phyloP scores from a whole-genome alignment of 768 basidiomycete species.

The Mycena rosella region DNA sequence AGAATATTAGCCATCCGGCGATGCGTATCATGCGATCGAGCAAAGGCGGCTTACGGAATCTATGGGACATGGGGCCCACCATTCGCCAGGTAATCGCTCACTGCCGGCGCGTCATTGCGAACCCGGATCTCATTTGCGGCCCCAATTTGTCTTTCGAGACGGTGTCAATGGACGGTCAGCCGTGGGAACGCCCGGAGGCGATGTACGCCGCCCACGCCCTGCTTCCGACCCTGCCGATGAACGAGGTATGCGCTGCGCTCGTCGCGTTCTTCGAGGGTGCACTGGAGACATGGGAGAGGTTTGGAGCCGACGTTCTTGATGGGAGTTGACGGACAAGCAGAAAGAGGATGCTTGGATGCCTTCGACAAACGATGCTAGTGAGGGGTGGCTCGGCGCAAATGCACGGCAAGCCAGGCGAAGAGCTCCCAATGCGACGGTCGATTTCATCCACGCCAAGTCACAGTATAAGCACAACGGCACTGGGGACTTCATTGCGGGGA shows the following conservation, averaged over 20 bases:
- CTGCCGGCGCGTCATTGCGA: not conserved
- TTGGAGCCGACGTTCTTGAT: conserved; percentile 17
- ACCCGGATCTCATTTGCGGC: not conserved
- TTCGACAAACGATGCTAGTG: conserved; percentile 23
- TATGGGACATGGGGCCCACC: not conserved
- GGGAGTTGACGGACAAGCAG: not conserved
- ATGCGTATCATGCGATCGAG: not conserved
- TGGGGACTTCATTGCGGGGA: not conserved
- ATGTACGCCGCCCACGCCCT: conserved; percentile 15
- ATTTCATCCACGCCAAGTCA: conserved; percentile 21
- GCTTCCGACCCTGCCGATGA: not conserved
- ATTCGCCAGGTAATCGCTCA: not conserved
- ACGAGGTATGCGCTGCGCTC: conserved; percentile 5
- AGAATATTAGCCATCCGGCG: conserved; percentile 15
- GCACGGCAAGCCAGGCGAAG: conserved; percentile 9
- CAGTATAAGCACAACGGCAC: conserved; percentile 27
- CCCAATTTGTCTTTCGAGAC: not conserved
- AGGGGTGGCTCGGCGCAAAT: conserved; percentile 41
- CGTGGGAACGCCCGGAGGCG: conserved; percentile 25
- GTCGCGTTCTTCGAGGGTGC: conserved; percentile 38
- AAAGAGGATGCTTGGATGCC: conserved; percentile 6
- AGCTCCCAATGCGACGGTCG: conserved; percentile 16
- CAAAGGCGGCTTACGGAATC: not conserved
- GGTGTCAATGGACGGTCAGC: conserved; percentile 13
- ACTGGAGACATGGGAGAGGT: conserved; percentile 26